Base-by-base conservation (phyloP, 1,284 basidiomycete species). In the Meira miltonrushii region DNA sequence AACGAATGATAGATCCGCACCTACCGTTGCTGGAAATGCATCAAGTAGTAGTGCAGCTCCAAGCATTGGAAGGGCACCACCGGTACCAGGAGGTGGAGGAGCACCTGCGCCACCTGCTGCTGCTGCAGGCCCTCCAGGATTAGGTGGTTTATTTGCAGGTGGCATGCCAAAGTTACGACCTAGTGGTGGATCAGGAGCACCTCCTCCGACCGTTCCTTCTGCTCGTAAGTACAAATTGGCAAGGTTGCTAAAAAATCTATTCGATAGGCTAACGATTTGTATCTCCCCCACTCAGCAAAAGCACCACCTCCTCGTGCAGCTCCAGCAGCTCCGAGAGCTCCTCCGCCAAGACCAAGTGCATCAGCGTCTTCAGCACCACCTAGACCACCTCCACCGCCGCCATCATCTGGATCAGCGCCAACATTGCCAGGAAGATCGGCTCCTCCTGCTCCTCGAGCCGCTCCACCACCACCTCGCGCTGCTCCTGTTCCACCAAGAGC, bases 91-190 rank as follows among this genome's bases (percentile, higher is more conserved):
- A 19, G 49, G 37, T 39, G 50, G 60, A 33, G 40, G 55, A n/a
- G 57, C 59, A 1, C 53, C 53, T 11, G 28, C 46, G 0, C 21
- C 25, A 9, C 56, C 64, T 17, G 56, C 57, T 1, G 40, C 62
- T 1, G n/a, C 47, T 25, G 17, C 4, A n/a, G 59, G 57, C 9
- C 57, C 60, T 3, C 62, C 67, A 21, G 13, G 57, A 2, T 81
- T 93, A 4, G 92, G 86, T 33, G 87, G 86, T 8, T 79, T 94
- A 9, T 93, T 94, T 75, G 90, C 92, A 44, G 90, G 89, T 21
- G 92, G 92, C 1, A 87, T 93, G 81, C 92, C 92, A 1, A 92
- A 89, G 74, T 76, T 94, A 66, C 92, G 87, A 80, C 64, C 65
- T 3, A 51, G 59, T 33, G 33, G n/a, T 28, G n/a, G 21, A 15